Evolutionary conservation across 129 eudicot genomes (phyloP).

Genomic region (Rutidosis leptorrhynchoides): DNA sequence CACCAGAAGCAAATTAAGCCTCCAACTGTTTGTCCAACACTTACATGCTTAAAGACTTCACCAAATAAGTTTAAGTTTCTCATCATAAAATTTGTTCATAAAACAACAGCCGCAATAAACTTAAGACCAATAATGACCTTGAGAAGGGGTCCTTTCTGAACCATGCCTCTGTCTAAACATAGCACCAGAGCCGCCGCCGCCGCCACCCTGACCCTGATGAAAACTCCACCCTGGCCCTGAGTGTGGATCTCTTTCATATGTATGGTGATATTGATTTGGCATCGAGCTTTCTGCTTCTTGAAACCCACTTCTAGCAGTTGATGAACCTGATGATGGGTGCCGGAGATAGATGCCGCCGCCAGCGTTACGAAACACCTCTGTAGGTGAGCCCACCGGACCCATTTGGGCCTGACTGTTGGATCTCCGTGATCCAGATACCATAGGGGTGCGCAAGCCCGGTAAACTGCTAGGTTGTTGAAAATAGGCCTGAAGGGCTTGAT

Average conservation of each 20-base stretch:
- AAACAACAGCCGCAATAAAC: slow-evolving; percentile 23
- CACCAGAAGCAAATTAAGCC: slow-evolving; percentile 15
- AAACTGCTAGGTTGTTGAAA: slow-evolving; percentile 69
- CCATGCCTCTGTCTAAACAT: slow-evolving; percentile 72
- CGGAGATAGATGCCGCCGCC: slow-evolving; percentile 59
- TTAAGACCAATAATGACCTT: slow-evolving; percentile 52
- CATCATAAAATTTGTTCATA: slow-evolving; percentile 39
- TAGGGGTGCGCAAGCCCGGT: slow-evolving; percentile 47
- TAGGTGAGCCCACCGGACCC: slow-evolving; percentile 53
- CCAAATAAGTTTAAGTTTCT: slow-evolving; percentile 48
- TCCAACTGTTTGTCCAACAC: slow-evolving; percentile 37
- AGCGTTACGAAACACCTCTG: slow-evolving; percentile 40
- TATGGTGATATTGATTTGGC: slow-evolving; percentile 49
- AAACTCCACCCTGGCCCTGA: slow-evolving; percentile 46
- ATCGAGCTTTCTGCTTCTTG: slow-evolving; percentile 61
- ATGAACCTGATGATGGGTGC: slow-evolving; percentile 52
- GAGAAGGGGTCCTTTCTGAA: slow-evolving; percentile 74
- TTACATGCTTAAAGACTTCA: slow-evolving; percentile 36
- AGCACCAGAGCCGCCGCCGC: slow-evolving; percentile 36
- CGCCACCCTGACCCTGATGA: slow-evolving; percentile 51
- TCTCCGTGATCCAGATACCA: slow-evolving; percentile 53
- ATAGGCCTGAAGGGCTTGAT: slow-evolving; percentile 83
- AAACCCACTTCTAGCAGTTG: slow-evolving; percentile 46
- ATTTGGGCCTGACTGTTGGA: slow-evolving; percentile 54
- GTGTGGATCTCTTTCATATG: slow-evolving; percentile 70